These are phyloP conservation scores for Leptographium procerum DNA, from an alignment of 2,329 filamentous ascomycete species.

Conservation along the genomic window DNA sequence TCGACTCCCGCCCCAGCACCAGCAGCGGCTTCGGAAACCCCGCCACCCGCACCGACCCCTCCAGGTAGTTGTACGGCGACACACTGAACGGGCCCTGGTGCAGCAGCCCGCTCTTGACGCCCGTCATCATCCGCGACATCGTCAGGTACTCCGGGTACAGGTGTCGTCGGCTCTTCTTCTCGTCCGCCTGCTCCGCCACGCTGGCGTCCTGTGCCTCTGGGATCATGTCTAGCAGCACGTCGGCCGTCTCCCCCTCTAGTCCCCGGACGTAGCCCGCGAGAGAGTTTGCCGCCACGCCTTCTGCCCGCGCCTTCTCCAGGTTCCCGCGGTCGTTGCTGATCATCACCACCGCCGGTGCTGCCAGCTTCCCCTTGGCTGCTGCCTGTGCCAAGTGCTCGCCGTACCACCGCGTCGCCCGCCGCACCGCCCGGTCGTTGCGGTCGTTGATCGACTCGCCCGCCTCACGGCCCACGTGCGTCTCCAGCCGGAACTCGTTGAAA, in stretches of 20 bases:
- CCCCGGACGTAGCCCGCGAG: slow-evolving; percentile 70
- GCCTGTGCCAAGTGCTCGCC: slow-evolving; percentile 62
- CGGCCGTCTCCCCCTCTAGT: slow-evolving; percentile 67
- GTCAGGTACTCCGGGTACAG: slow-evolving; percentile 86
- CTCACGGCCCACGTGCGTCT: slow-evolving; percentile 72
- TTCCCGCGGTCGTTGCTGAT: slow-evolving; percentile 89
- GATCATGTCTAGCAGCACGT: slow-evolving; percentile 86
- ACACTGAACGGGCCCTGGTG: slow-evolving; percentile 96
- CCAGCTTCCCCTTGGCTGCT: slow-evolving; percentile 30
- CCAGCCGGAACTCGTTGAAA: slow-evolving; percentile 94
- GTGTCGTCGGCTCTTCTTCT: slow-evolving; percentile 32
- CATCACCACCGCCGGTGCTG: slow-evolving; percentile 73
- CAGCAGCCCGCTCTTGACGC: slow-evolving; percentile 74
- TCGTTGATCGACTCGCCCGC: slow-evolving; percentile 86
- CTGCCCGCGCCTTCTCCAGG: slow-evolving; percentile 65
- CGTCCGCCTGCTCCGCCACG: slow-evolving; percentile 38
- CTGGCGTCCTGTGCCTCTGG: slow-evolving; percentile 63
- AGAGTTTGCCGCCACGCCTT: slow-evolving; percentile 58
- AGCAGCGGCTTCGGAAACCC: slow-evolving; percentile 83
- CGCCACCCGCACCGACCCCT: slow-evolving; percentile 81
- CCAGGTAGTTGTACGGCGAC: slow-evolving; percentile 94
- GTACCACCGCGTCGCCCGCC: slow-evolving; percentile 84
- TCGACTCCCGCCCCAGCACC: slow-evolving; percentile 85
- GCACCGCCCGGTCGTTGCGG: slow-evolving; percentile 84
- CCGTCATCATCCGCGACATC: slow-evolving; percentile 88